A percentile compares a stretch with the other conserved stretches of the same genome.
These are phyloP conservation scores for Aspergillus caelatus DNA, from an alignment of 2,329 filamentous ascomycete species.

Conservation along the genomic window DNA sequence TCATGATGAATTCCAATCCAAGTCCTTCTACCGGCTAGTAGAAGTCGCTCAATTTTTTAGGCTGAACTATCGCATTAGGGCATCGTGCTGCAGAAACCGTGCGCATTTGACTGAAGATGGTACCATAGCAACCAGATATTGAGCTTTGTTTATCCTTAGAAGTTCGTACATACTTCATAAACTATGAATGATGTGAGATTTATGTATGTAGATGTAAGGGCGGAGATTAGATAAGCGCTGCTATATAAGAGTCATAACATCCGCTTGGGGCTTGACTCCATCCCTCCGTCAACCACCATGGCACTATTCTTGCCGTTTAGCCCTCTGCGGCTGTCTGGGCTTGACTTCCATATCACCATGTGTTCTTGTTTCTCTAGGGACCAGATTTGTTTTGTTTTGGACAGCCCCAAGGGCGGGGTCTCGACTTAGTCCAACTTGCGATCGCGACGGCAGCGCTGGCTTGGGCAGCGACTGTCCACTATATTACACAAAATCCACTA, in stretches of 20 bases:
- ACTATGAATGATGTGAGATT: neutral
- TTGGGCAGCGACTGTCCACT: constrained; percentile 18
- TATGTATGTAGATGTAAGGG: too few relatives aligned
- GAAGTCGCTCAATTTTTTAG: neutral
- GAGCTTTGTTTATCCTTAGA: neutral
- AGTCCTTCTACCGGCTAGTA: neutral
- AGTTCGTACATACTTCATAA: neutral
- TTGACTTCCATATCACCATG: constrained; percentile 7
- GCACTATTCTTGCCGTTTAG: constrained; percentile 21
- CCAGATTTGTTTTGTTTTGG: constrained; percentile 14
- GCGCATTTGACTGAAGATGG: neutral
- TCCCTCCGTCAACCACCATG: constrained; percentile 25
- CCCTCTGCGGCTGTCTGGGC: constrained; percentile 21
- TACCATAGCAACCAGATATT: neutral
- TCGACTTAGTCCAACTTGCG: constrained; percentile 26
- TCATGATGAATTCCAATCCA: neutral
- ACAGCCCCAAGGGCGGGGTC: constrained; percentile 39
- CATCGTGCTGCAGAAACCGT: neutral
- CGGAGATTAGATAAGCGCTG: constrained; percentile 26
- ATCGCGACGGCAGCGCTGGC: constrained; percentile 23
- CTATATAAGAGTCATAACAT: constrained; percentile 7
- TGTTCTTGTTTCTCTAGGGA: constrained; percentile 5
- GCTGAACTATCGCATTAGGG: neutral
- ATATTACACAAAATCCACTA: neutral
- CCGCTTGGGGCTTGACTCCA: constrained; percentile 1